Evolutionary conservation across 371 early-diverging fungal species (phyloP).

Genomic region (Saksenaea vasiformis): DNA sequence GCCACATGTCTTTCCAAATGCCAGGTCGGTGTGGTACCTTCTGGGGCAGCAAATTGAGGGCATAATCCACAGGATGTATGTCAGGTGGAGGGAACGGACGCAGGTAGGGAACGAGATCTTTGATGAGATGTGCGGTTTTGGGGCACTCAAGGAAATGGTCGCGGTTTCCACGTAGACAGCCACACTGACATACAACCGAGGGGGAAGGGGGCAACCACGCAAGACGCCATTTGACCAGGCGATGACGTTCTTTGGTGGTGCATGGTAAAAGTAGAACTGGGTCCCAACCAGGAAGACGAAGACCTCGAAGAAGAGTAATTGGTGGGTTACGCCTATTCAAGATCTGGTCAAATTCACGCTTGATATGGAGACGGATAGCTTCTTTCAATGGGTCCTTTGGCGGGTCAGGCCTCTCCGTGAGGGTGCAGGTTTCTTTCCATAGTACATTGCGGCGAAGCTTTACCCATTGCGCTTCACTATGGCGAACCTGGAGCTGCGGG

Average conservation of each 20-base stretch:
- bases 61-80: too few species aligned
- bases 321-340: too few species aligned
- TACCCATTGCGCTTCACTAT: background rate
- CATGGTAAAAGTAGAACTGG: background rate
- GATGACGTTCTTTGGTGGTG: background rate
- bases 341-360: too few species aligned
- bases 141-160: background rate
- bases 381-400: background rate
- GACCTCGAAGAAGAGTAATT: too few species aligned
- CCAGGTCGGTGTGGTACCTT: too few species aligned
- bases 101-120: too few species aligned
- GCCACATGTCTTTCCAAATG: too few species aligned
- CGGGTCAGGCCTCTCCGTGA: background rate
- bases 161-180: background rate
- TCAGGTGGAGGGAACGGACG: too few species aligned
- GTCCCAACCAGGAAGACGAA: background rate
- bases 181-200: slow-evolving; percentile 3
- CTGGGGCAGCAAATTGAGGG: too few species aligned
- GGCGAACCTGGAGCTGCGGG: too few species aligned
- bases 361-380: background rate
- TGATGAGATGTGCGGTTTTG: too few species aligned
- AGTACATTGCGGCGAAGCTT: slow-evolving; percentile 1
- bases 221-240: slow-evolving; percentile 9
- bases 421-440: background rate
- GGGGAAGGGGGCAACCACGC: slow-evolving; percentile 7